phyloP scores from a whole-genome alignment of 2,329 filamentous ascomycete species.

The Ophiostoma triangulosporum region DNA sequence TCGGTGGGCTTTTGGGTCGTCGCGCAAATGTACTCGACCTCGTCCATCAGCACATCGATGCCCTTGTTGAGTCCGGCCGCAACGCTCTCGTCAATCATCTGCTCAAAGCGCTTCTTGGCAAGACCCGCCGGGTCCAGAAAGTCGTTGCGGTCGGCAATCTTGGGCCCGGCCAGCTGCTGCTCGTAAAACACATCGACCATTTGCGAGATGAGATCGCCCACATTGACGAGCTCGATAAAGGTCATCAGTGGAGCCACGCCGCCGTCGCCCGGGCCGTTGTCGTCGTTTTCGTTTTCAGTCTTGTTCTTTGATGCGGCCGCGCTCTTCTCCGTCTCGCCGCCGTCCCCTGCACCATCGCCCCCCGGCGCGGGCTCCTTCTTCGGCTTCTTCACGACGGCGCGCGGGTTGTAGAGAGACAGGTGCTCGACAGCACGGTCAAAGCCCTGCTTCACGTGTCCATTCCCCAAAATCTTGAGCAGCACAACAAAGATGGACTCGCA shows the following conservation, averaged over 20 bases:
- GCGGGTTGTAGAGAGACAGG: slow-evolving; percentile 79
- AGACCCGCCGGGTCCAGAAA: slow-evolving; percentile 85
- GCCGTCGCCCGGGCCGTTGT: slow-evolving; percentile 3
- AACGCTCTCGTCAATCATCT: slow-evolving; percentile 94
- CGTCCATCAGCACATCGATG: slow-evolving; percentile 95
- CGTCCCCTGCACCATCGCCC: background rate
- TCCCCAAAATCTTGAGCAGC: slow-evolving; percentile 71
- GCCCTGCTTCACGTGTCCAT: slow-evolving; percentile 77
- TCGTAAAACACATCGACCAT: slow-evolving; percentile 99
- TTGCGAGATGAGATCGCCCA: slow-evolving; percentile 92
- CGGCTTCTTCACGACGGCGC: slow-evolving; percentile 57
- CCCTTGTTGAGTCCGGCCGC: slow-evolving; percentile 93
- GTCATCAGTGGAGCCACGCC: slow-evolving; percentile 86
- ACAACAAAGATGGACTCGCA: slow-evolving; percentile 81
- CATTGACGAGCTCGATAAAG: slow-evolving; percentile 94
- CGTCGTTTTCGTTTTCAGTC: background rate
- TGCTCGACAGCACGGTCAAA: slow-evolving; percentile 90
- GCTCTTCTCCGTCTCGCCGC: background rate
- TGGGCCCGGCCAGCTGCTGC: slow-evolving; percentile 73
- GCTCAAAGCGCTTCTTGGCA: slow-evolving; percentile 96
- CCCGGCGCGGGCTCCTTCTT: slow-evolving; percentile 35
- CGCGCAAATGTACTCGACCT: slow-evolving; percentile 89
- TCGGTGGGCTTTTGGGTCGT: slow-evolving; percentile 78
- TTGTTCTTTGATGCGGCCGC: too few relatives aligned
- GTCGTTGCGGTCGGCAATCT: slow-evolving; percentile 82